Evolutionary conservation across 2,329 filamentous ascomycete species (phyloP), one percentile per base, ranked within the genome.

Genomic region (Calonectria naviculata): DNA sequence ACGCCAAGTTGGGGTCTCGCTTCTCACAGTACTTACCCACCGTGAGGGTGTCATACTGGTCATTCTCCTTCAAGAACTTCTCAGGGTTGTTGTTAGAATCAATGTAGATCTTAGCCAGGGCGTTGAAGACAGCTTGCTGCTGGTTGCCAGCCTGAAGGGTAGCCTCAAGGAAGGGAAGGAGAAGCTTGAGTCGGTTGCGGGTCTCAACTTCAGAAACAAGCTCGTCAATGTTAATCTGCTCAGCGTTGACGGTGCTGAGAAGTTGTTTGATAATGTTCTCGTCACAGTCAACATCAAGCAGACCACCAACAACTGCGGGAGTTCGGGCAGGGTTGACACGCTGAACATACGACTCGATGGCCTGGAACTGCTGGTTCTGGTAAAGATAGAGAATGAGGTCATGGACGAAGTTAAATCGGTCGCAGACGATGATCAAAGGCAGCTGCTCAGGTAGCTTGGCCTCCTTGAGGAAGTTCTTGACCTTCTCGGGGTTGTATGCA

Each of bases 1-100:
- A 98, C 4, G 95, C 96, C 66, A 99, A 88, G 82, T 98, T 98
- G 73, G 97, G 97, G 79, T 99, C 97, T 38, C 97, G 93, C 90
- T 98, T 98, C 88, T 98, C 96, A 82, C 96, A 99, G 88, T 99
- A 99, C 85, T 98, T 98, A 83, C 97, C 97, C 67, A 99, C 94
- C 28, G 89, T 91, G 46, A 98, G 87, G 4, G 97, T 95, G 81
- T 99, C 97, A 77, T 99, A 99, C 82, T 97, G 91, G 80, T 98
- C 95, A 81, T 99, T 99, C 85, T 98, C 95, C 87, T 97, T 97
- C 64, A 99, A 87, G 87, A 99, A 99, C 81, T 94, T 94, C 88
- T 99, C 97, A 0, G 97, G 97, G 82, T 98, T 95, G 86, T 98
- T 98, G 89, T 99, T 99, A 76, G 92, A 95, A 84, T 99, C 97